These are phyloP conservation scores for Glycyrrhiza uralensis DNA, from an alignment of 306 rosid genomes.

Conservation along the genomic window DNA sequence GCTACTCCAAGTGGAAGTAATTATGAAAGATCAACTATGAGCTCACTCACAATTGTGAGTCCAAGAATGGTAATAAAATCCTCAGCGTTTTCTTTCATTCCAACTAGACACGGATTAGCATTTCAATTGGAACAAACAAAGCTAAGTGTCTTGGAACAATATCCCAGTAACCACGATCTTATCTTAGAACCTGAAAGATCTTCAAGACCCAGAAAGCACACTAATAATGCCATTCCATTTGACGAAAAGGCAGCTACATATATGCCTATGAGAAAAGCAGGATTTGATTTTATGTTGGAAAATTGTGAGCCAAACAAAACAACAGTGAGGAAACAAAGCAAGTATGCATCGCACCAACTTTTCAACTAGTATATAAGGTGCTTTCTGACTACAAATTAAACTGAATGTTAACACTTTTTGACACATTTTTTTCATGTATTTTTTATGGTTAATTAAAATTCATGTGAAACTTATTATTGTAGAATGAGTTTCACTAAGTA, in stretches of 20 bases:
- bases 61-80: conserved; percentile 6
- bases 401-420: no score
- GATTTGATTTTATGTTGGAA: conserved; percentile 35
- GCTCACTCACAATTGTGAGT: background rate
- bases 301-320: conserved; percentile 34
- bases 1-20: conserved; percentile 18
- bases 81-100: background rate
- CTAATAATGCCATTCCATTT: conserved; percentile 24
- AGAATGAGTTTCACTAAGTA: no score
- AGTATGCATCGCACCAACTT: conserved; percentile 35
- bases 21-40: background rate
- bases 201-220: conserved; percentile 11
- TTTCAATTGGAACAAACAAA: conserved; percentile 28
- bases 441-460: no score
- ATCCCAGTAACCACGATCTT: conserved; percentile 24
- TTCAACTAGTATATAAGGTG: conserved; percentile 34
- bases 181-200: conserved; percentile 25
- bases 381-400: no score
- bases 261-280: conserved; percentile 30
- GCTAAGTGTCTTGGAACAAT: conserved; percentile 14
- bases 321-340: conserved; percentile 29
- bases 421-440: no score
- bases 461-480: no score
- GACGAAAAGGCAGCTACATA: conserved; percentile 36
- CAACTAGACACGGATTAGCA: background rate